A percentile compares a stretch with the other conserved stretches of the same genome.
Evolutionary conservation across 441 rosid genomes (phyloP).

Genomic region (Erysimum pusillum): DNA sequence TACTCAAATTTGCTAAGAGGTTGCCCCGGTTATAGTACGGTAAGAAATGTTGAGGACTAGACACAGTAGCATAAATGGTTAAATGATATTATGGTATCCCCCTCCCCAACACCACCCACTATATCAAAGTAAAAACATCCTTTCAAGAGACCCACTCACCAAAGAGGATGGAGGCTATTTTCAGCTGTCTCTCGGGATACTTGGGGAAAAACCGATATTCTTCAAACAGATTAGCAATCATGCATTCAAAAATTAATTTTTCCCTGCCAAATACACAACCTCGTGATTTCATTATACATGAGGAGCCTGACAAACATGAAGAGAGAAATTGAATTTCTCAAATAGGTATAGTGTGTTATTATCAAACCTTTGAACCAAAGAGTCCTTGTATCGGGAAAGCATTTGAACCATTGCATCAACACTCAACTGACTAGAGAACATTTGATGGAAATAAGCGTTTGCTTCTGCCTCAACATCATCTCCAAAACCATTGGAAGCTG

Average conservation of each 20-base stretch:
- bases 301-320: conserved; percentile 20
- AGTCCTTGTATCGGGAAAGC: conserved; percentile 95
- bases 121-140: conserved; percentile 9
- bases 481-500: conserved; percentile 78
- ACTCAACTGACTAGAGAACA: conserved; percentile 88
- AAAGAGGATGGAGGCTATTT: conserved; percentile 91
- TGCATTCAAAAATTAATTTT: conserved; percentile 88
- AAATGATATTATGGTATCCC: background rate
- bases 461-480: conserved; percentile 95
- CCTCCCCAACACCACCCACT: background rate
- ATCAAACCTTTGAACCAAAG: conserved; percentile 75
- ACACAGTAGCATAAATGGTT: background rate
- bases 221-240: conserved; percentile 96
- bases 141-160: conserved; percentile 63
- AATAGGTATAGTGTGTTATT: conserved; percentile 20
- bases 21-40: background rate
- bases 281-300: conserved; percentile 4
- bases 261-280: conserved; percentile 68
- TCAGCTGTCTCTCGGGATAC: conserved; percentile 97
- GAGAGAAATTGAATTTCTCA: conserved; percentile 18
- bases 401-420: conserved; percentile 96
- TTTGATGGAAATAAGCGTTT: conserved; percentile 93
- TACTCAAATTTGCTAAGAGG: conserved; percentile 2
- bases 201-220: conserved; percentile 96
- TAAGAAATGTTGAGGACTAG: background rate